Evolutionary conservation across 78 protist genomes (phyloP).

Genomic region (Speleostelium caveatum): DNA sequence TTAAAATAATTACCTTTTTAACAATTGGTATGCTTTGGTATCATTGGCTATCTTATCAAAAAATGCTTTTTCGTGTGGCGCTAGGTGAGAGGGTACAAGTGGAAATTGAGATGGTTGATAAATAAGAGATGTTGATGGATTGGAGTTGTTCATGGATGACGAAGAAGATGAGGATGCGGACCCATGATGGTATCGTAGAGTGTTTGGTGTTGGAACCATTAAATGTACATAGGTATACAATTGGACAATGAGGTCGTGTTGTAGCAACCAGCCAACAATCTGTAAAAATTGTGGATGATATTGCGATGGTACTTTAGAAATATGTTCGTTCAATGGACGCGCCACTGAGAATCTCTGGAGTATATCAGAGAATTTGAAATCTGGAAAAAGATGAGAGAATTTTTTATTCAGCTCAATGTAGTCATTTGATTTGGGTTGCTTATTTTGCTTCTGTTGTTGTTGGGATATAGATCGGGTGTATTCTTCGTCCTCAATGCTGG

Average conservation of each 20-base stretch:
- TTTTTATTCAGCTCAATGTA: neutral
- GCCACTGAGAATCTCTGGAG: slow-evolving; percentile 42
- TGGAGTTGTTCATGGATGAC: neutral
- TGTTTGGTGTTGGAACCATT: slow-evolving; percentile 29
- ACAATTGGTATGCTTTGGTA: slow-evolving; percentile 44
- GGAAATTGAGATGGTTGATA: slow-evolving; percentile 25
- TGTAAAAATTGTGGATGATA: slow-evolving; percentile 48
- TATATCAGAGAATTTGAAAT: slow-evolving; percentile 54
- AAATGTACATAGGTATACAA: slow-evolving; percentile 71
- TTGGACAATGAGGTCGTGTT: slow-evolving; percentile 68
- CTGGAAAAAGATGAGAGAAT: slow-evolving; percentile 37
- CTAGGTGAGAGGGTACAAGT: slow-evolving; percentile 53
- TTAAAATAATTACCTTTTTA: slow-evolving; percentile 42
- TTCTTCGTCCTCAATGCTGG: too few relatives aligned
- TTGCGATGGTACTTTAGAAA: slow-evolving; percentile 17
- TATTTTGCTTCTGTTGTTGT: too few relatives aligned
- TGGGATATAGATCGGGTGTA: too few relatives aligned
- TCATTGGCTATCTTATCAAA: slow-evolving; percentile 58
- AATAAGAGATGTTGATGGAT: neutral
- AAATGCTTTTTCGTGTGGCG: slow-evolving; percentile 25
- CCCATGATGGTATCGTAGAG: neutral
- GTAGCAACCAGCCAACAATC: slow-evolving; percentile 76
- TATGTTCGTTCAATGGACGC: slow-evolving; percentile 59
- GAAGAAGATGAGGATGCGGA: neutral
- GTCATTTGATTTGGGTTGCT: neutral